Evolutionary conservation across 108 stramenopile genomes (phyloP), one percentile per base, ranked within the genome.

Genomic region (Craspedostauros australis): DNA sequence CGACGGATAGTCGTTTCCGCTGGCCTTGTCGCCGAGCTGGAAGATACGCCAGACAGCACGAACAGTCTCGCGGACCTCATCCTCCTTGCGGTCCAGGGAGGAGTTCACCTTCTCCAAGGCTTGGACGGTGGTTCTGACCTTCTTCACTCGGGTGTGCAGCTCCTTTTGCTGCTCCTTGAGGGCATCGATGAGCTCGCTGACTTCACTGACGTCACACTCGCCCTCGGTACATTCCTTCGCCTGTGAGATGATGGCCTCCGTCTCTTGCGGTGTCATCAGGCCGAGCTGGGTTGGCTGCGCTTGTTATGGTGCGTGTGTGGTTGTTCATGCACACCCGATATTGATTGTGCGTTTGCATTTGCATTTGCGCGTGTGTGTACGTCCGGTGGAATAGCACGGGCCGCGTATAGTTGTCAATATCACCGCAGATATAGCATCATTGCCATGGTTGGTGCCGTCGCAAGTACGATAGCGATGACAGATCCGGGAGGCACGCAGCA

Each of bases 41-140:
- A 88, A 88, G 39, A 88, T 68, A 39, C 86, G 77, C 45, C 77
- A 62, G 50, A 88, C 71, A 32, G 80, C 86, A 39, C 78, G 80
- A 28, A 88, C 76, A 23, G 80, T 80, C 29, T 79, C 80, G 36
- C 80, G 59, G 34, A 88, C 68, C 52, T 84, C 82, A 45, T 88
- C 82, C 5, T 59, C 66, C 54, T 72, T 55, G 3, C 80, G 64
- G 1, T 66, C 75, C 18, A 76, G 62, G 27, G 32, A 37, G 9
- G 42, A 29, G 49, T 88, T 84, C 32, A 76, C 72, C 44, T 49
- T 50, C 50, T 88, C 77, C 44, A 88, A 60, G 36, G 73, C 54
- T 37, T 78, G 46, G 22, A 83, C 70, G 42, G 75, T 81, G 11
- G 68, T 65, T 59, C 70, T 77, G 54, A 88, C 68, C 24, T 72